Conservation (phyloP, 768 basidiomycete species). For the Pisolithus tinctorius region DNA sequence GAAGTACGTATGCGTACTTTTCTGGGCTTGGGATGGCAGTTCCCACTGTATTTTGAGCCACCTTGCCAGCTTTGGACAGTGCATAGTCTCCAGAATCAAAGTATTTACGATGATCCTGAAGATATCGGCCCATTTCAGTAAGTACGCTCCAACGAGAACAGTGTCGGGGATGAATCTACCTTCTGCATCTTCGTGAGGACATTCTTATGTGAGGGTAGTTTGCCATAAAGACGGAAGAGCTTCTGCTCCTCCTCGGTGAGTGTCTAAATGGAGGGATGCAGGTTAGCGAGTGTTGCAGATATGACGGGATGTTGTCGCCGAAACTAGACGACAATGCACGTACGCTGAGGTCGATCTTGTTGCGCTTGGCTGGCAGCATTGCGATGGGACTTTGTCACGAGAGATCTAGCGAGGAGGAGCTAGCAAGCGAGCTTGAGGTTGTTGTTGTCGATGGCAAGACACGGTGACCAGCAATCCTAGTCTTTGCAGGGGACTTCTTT, state of each 20-base stretch:
- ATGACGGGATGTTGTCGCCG: not conserved
- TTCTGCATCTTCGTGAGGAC: conserved; percentile 92
- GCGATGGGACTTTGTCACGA: conserved; percentile 12
- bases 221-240: conserved; percentile 92
- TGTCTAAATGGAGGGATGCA: conserved; percentile 40
- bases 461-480: not conserved
- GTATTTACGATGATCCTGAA: conserved; percentile 87
- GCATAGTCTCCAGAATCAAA: conserved; percentile 99
- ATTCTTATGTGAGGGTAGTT: conserved; percentile 91
- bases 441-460: not conserved
- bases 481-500: conserved; percentile 4
- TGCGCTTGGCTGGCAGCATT: conserved; percentile 76
- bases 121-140: conserved; percentile 5
- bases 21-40: conserved; percentile 98
- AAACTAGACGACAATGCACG: conserved; percentile 26
- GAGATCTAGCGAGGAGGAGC: conserved; percentile 18
- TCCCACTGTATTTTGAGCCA: conserved; percentile 84
- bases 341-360: conserved; percentile 94
- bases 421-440: conserved; percentile 12
- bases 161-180: conserved; percentile 36
- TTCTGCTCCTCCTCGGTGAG: conserved; percentile 87
- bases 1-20: conserved; percentile 50
- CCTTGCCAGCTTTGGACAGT: conserved; percentile 88
- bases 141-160: conserved; percentile 1
- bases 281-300: conserved; percentile 15